Base-by-base conservation (phyloP, 257 asterid species). In the Nicotiana knightiana region DNA sequence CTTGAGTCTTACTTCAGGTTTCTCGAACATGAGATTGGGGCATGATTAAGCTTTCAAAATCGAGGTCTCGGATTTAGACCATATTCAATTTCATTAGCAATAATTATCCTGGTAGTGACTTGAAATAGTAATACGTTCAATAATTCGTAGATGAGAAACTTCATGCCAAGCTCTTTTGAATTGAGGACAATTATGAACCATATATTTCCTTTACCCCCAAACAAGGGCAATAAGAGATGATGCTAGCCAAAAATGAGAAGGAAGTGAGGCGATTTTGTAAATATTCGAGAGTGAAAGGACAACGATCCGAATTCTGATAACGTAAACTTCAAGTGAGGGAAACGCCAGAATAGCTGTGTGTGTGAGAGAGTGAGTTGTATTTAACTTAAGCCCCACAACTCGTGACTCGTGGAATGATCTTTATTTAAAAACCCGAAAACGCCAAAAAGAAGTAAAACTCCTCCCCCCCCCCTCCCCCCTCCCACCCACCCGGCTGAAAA, bases 251-350 rank as follows among this genome's bases (percentile, higher is more conserved):
- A 59, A 82, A 43, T 6, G 8, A 30, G 75, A 62, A 75, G 21
- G 7, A 62, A 10, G 21, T 54, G 81, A 64, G 58, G 51, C n/a
- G 3, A 4, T 16, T 55, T 55, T 54, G 24, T 55, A 55, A 55
- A 16, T 55, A 55, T 55, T 5, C 0, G 21, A 55, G 61, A 57
- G 24, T 57, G 24, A 17, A 57, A 57, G 24, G 6, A n/a, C 24
- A 57, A 17, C 24, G 10, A 57, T 57, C 63, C 10, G 1, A 57
- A 57, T 59, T 82, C 73, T 30, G 82, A 66, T 81, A 76, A 84
- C 83, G 85, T 84, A 66, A 43, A 55, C 63, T 84, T 84, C 13
- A 84, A 84, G 82, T 10, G 87, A 84, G 79, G 71, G 32, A 55
- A 68, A 68, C 76, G 15, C 15, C 24, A 33, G 39, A 9, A 67